Base-by-base conservation (phyloP, 441 rosid species). In the Omphalea diandra region DNA sequence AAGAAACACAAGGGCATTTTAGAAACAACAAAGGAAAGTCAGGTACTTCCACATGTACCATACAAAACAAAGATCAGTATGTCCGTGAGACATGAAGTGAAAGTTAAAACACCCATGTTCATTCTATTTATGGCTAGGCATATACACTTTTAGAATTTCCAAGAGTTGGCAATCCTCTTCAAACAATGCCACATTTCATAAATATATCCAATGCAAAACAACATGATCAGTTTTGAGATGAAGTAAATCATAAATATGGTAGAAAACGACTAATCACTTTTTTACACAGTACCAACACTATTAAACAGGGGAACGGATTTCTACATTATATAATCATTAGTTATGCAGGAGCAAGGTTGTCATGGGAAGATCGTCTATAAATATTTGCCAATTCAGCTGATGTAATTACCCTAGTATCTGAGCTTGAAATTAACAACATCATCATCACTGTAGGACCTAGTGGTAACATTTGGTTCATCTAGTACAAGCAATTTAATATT, bases 71-170 rank as follows among this genome's bases (percentile, higher is more conserved):
- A 40, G 55, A 73, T 76, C 55, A 65, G 63, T 49, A 49, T 18
- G 46, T 63, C 68, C 63, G 50, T 46, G 43, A 36, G 83, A 73
- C 81, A 70, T 70, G 77, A 80, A 74, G 57, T 74, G 73, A 77
- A 76, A 80, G 77, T 36, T 58, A 47, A 53, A 32, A 73, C 58
- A 40, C 24, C 55, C 60, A 50, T 50, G 73, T 53, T 83, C 75
- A 72, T 76, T 75, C 83, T 69, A 65, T 67, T 76, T 69, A 53
- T 35, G 57, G 75, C 66, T 62, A 60, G 63, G 50, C 80, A 70
- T 26, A 33, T 73, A 57, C 27, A 26, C 65, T 74, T n/a, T 74
- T 53, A 44, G 35, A 53, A 70, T 72, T 69, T 73, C 65, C 67
- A 56, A 35, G n/a, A n/a, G n/a, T n/a, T n/a, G n/a, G n/a, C 33